Evolutionary conservation across 768 basidiomycete genomes (phyloP), one percentile per base, ranked within the genome.

Genomic region (Collybia sordida): DNA sequence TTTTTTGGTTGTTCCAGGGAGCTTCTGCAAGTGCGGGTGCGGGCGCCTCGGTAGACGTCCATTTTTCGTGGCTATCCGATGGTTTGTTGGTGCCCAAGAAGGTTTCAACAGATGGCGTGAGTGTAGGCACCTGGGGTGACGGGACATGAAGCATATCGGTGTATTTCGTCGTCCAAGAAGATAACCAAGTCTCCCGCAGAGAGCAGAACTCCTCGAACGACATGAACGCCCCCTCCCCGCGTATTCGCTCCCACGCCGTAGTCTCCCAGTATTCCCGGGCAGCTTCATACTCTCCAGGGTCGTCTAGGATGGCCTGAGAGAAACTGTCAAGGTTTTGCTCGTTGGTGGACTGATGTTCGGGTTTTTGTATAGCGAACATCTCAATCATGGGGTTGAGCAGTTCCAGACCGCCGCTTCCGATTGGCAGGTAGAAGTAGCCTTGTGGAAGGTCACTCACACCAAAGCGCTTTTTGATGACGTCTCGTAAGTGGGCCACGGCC

Each of bases 321-420:
- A 31, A 31, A 31, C 31, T 31, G 31, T 12, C 31, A 14, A 31
- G 31, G 9, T 12, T 31, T 12, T 7, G 31, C 11, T 31, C 6
- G 11, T 6, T 3, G 9, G 14, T 3, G 31, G 31, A 31, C 9
- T 11, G 9, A 14, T 31, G 31, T 14, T 31, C 31, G 27, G 6
- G 27, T 12, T n/a, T n/a, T 43, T 46, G 55, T 50, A 72, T 44
- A 1, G 67, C 61, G 34, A 74, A 60, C 18, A 71, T 59, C 46
- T 72, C 70, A 18, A 75, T 58, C 58, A 74, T 66, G 1, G 67
- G 65, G 40, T 75, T 70, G 42, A 60, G 59, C 11, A 68, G 48
- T 47, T 65, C 64, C 38, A 67, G 52, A 1, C 65, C 65, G 18
- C 67, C 67, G 38, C 50, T 50, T n/a, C 57, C 42, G 31, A 67